Conservation (phyloP, 495 filamentous ascomycete species). For the Chaetomidium leptoderma region DNA sequence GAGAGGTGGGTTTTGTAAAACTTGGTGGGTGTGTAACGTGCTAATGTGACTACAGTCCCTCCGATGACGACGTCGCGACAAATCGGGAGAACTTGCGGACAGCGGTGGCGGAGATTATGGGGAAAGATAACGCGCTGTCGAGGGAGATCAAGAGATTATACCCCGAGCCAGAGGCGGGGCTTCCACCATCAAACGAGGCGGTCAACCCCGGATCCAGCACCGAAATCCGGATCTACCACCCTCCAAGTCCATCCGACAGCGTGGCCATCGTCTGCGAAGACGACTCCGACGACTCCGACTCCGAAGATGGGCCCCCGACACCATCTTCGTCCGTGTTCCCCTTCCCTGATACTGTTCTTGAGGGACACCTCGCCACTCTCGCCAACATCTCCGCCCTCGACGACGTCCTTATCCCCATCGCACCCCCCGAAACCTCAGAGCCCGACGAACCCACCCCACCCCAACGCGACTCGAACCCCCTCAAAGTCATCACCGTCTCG, state of each 20-base stretch:
- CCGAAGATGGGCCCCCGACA: background rate
- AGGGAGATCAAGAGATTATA: background rate
- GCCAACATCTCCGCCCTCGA: background rate
- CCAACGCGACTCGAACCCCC: background rate
- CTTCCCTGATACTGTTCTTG: background rate
- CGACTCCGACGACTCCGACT: conserved; percentile 4
- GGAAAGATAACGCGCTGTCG: background rate
- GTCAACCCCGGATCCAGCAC: background rate
- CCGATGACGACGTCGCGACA: background rate
- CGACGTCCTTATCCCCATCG: background rate
- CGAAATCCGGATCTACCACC: background rate
- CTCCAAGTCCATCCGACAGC: background rate
- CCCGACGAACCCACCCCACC: background rate
- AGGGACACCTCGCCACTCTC: background rate
- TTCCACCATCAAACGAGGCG: background rate
- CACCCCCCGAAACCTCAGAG: background rate
- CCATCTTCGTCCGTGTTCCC: conserved; percentile 3
- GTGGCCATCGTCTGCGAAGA: background rate
- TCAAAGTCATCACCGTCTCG: conserved; percentile 5
- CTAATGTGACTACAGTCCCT: background rate
- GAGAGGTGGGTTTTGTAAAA: background rate
- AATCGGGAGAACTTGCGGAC: background rate
- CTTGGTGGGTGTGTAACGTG: background rate
- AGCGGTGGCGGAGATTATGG: background rate
- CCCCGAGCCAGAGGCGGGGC: background rate